phyloP scores from a whole-genome alignment of 148 eudicot genomes.

The Chenopodium quinoa region DNA sequence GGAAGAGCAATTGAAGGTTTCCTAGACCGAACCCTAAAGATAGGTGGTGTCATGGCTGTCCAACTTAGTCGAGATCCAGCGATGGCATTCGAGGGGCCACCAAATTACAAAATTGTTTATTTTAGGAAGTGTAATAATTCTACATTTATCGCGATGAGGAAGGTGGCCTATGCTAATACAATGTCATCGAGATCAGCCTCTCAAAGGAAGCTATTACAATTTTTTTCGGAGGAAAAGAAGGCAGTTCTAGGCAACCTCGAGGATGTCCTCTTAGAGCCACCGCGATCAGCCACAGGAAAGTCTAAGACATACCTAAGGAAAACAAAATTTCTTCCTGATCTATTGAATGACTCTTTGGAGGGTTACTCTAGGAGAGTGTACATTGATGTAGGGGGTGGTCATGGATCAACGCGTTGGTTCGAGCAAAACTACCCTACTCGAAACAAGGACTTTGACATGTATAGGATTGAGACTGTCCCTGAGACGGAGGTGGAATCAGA shows the following conservation, averaged over 20 bases:
- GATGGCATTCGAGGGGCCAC: conserved; percentile 24
- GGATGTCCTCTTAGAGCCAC: conserved; percentile 62
- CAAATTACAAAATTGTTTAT: conserved; percentile 45
- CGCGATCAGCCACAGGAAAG: conserved; percentile 42
- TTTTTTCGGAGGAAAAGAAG: conserved; percentile 42
- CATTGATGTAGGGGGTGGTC: conserved; percentile 50
- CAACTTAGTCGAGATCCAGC: conserved; percentile 29
- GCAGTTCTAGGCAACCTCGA: conserved; percentile 48
- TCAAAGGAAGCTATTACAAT: conserved; percentile 29
- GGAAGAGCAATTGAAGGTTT: conserved; percentile 8
- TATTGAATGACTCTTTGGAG: conserved; percentile 54
- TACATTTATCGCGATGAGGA: conserved; percentile 38
- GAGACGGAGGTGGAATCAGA: conserved; percentile 44
- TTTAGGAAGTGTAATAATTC: conserved; percentile 25
- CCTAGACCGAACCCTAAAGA: conserved; percentile 41
- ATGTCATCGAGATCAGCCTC: conserved; percentile 10
- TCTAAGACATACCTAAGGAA: conserved; percentile 43
- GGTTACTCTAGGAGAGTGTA: conserved; percentile 65
- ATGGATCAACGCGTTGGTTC: conserved; percentile 54
- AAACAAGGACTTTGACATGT: conserved; percentile 57
- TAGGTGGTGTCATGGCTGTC: conserved; percentile 37
- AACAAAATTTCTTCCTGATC: conserved; percentile 57
- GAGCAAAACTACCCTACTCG: conserved; percentile 61
- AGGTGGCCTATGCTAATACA: conserved; percentile 11
- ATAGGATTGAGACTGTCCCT: conserved; percentile 45